These are phyloP conservation scores for Dactylellina cionopaga DNA, from an alignment of 2,329 filamentous ascomycete genomes.

Conservation along the genomic window DNA sequence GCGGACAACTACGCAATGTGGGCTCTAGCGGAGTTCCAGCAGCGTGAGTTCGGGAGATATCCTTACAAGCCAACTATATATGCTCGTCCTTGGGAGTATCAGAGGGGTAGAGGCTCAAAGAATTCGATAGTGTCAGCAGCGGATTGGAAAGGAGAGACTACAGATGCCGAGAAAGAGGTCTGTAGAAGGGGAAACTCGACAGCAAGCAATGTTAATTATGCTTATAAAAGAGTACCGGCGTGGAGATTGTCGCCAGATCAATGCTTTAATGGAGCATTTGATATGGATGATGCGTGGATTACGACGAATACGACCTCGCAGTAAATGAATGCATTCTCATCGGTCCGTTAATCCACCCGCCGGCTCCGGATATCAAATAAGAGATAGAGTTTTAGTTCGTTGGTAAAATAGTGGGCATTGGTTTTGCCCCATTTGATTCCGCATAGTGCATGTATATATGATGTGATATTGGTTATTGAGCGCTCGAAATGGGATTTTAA, in stretches of 20 bases:
- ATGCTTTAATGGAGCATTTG: conserved; percentile 3
- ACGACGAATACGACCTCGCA: neutral
- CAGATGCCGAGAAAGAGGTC: neutral
- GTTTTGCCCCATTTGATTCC: too few relatives aligned
- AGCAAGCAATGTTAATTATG: neutral
- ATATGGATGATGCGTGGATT: neutral
- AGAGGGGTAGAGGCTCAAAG: neutral
- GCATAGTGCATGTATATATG: too few relatives aligned
- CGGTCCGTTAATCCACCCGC: too few relatives aligned
- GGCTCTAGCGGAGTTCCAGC: neutral
- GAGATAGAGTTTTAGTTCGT: too few relatives aligned
- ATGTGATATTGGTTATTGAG: too few relatives aligned
- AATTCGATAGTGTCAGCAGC: neutral
- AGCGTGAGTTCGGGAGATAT: conserved; percentile 1
- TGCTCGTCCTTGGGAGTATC: neutral
- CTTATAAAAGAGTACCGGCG: neutral
- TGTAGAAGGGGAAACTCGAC: neutral
- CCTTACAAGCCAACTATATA: conserved; percentile 1
- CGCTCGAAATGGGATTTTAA: too few relatives aligned
- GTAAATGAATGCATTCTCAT: too few relatives aligned
- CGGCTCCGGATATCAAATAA: too few relatives aligned
- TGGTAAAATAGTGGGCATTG: too few relatives aligned
- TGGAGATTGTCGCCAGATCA: conserved; percentile 1
- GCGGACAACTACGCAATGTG: conserved; percentile 17
- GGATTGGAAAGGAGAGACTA: neutral